Evolutionary conservation across 768 basidiomycete genomes (phyloP), one percentile per base, ranked within the genome.

Genomic region (Mycena maculata): DNA sequence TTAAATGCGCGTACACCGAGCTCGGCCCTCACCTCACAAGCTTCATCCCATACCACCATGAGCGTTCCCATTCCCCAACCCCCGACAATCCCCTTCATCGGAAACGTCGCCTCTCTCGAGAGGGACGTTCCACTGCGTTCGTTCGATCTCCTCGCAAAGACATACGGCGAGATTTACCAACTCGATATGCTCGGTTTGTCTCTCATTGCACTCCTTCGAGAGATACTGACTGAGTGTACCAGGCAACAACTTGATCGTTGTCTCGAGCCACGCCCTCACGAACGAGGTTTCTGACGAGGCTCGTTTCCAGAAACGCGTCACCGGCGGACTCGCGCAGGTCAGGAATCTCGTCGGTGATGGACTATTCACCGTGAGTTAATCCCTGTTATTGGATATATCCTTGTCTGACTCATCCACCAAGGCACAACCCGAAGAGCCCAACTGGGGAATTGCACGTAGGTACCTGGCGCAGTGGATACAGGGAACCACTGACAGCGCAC

Each of bases 371-470:
- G 81, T 81, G 31, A 4, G 76, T 66, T n/a, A 3, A 20, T 23
- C 27, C 11, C 54, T 6, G 1, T 20, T 57, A 23, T 0, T n/a
- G n/a, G n/a, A 28, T 31, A 45, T n/a, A 22, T 12, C 25, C 1
- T 2, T 23, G 8, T 27, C n/a, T 33, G 2, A 38, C 6, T 22
- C 2, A 3, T 18, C 20, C 38, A 68, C 28, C 7, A 33, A 81
- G 75, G 84, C 84, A 0, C 74, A 80, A 44, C 70, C 75, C 18
- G 77, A 78, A 16, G 85, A 87, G 65, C 77, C 79, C 20, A 84
- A 83, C 71, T 87, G 84, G 84, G 81, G 74, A 20, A 74, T 83
- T 52, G 83, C 82, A 16, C 84, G 83, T 84, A 72, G 45, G 82
- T 44, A 20, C 41, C 8, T 9, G 20, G 31, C 18, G 20, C 38